Evolutionary conservation across 1,139 yeast species (phyloP).

Genomic region (Debaryomyces sp.): DNA sequence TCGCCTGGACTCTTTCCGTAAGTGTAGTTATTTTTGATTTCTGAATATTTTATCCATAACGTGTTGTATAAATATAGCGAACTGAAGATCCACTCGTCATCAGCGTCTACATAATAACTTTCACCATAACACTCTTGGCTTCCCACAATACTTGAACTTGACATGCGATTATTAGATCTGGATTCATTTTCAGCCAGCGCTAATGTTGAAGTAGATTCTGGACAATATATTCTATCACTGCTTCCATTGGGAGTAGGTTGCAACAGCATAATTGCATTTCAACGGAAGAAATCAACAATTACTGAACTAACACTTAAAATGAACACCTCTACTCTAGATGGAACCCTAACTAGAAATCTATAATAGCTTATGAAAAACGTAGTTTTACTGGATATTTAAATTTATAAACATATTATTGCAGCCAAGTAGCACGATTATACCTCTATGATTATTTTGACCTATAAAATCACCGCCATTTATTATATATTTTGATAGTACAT

Average conservation of each 20-base stretch:
- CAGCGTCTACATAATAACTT: not conserved
- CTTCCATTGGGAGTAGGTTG: not conserved
- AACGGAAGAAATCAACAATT: not conserved
- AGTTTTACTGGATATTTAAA: not conserved
- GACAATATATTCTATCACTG: not conserved
- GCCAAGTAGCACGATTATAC: not conserved
- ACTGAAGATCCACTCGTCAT: not conserved
- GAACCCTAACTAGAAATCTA: not conserved
- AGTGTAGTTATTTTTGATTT: not conserved
- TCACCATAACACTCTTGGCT: not conserved
- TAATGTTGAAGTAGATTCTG: not conserved
- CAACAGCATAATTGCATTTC: not conserved
- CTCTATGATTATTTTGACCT: not conserved
- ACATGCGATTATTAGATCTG: not conserved
- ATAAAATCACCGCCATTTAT: constrained; percentile 5
- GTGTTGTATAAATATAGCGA: not conserved
- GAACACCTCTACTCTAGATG: not conserved
- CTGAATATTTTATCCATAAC: not conserved
- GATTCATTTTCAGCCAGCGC: not conserved
- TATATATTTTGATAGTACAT: not conserved
- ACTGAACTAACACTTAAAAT: not conserved
- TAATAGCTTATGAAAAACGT: not conserved
- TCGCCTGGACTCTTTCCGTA: not conserved
- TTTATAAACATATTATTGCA: not conserved
- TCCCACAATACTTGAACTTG: not conserved